phyloP scores from a whole-genome alignment of 345 rosid genomes.

The Eutrema japonicum region DNA sequence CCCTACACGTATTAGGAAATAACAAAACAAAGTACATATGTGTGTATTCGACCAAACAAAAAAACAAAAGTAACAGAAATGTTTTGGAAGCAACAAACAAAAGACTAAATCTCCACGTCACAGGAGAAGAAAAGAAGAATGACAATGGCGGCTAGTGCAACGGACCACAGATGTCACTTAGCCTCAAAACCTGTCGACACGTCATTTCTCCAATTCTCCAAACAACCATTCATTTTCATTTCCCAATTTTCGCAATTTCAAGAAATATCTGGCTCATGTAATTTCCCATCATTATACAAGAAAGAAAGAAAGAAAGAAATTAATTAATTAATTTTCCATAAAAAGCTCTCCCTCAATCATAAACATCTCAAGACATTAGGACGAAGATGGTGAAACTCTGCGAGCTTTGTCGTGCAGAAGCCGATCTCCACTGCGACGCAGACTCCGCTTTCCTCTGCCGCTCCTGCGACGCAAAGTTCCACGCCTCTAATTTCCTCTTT shows the following conservation, averaged over 20 bases:
- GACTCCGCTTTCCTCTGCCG: slow-evolving; percentile 47
- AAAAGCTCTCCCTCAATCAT: slow-evolving; percentile 22
- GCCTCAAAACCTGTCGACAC: slow-evolving; percentile 29
- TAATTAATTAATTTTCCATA: background rate
- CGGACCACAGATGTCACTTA: slow-evolving; percentile 33
- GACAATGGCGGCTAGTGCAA: slow-evolving; percentile 6
- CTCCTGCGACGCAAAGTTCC: slow-evolving; percentile 39
- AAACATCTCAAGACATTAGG: background rate
- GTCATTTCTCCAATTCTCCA: slow-evolving; percentile 5
- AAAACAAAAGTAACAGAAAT: slow-evolving; percentile 1
- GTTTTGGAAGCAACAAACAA: slow-evolving; percentile 10
- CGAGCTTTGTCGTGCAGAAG: slow-evolving; percentile 36
- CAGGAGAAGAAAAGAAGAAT: background rate
- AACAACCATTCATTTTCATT: slow-evolving; percentile 35
- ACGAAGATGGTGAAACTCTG: slow-evolving; percentile 32
- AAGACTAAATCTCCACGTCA: slow-evolving; percentile 44
- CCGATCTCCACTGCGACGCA: slow-evolving; percentile 42
- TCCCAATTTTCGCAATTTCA: slow-evolving; percentile 15
- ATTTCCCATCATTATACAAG: background rate
- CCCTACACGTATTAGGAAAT: background rate
- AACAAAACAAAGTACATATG: background rate
- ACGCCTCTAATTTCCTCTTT: slow-evolving; percentile 42
- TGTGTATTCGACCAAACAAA: background rate
- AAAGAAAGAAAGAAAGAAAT: too few species aligned
- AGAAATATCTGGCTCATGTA: background rate